Evolutionary conservation across 108 stramenopile species (phyloP), one percentile per base, ranked within the genome.

Genomic region (Pseudonitzschia multiseries): DNA sequence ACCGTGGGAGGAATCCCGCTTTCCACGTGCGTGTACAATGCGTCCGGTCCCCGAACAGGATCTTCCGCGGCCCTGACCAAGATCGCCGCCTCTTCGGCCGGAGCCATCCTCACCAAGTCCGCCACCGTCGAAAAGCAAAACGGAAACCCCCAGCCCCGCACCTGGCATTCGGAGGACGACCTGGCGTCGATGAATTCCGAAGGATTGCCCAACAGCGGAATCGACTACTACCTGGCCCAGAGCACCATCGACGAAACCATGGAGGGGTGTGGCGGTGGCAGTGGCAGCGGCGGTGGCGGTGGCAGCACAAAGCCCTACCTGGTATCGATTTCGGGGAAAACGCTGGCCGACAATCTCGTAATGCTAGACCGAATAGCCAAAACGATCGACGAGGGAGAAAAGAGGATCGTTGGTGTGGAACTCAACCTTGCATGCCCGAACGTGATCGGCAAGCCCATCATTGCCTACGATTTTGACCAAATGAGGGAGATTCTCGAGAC

Each of bases 341-440:
- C 83, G 13, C 67, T 93, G 53, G 80, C 78, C 13, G 96, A 95
- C 79, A 97, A 97, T 73, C 31, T 97, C 13, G 77, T 81, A 36
- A 97, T 97, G 96, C 72, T 97, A 4, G 57, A 83, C 56, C 70
- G 71, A 65, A 89, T 90, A 66, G 65, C 78, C n/a, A 66, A 70
- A 21, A 44, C 31, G 12, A 67, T 67, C 8, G 36, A 21, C 18
- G 64, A 67, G 8, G 70, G 65, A 27, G 69, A 70, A 15, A 57
- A 70, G n/a, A 80, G 71, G 12, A 90, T 94, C 54, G 73, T 89
- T 15, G 81, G 79, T 22, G 82, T 97, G 26, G 96, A 97, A 75
- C 73, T 97, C 67, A 97, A 97, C 75, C 72, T 97, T 57, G 96
- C 96, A 22, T 97, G 96, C 81, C 93, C 96, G 32, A 97, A 97